Conservation (phyloP, 2,329 filamentous ascomycete genomes). For the Colletotrichum cuscutae region DNA sequence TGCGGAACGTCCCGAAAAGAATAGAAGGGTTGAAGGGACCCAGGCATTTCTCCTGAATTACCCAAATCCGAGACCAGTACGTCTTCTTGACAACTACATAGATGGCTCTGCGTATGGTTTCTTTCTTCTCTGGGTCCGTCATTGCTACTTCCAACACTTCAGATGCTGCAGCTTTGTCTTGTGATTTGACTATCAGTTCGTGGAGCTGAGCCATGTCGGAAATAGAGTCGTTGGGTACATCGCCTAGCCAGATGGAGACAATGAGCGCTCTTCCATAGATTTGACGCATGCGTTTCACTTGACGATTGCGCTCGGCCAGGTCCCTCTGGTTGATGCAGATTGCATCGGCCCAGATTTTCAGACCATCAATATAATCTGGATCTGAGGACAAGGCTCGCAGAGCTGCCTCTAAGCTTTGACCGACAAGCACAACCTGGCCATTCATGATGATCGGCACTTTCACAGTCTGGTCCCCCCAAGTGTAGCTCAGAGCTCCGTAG, state of each 20-base stretch:
- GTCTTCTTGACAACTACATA: conserved; percentile 7
- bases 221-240: conserved; percentile 10
- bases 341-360: conserved; percentile 36
- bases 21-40: conserved; percentile 23
- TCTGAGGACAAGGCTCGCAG: conserved; percentile 22
- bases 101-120: neutral
- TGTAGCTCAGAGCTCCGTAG: conserved; percentile 23
- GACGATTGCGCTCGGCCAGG: conserved; percentile 29
- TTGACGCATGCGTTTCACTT: conserved; percentile 35
- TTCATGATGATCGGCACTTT: conserved; percentile 15
- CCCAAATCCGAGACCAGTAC: conserved; percentile 25
- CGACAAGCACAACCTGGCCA: conserved; percentile 10
- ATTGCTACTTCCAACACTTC: neutral
- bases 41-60: conserved; percentile 27
- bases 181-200: conserved; percentile 5
- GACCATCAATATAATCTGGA: conserved; percentile 14
- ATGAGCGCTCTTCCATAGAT: conserved; percentile 33
- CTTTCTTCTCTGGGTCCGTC: neutral
- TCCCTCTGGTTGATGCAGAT: conserved; percentile 38
- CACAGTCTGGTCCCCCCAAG: conserved; percentile 19
- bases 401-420: conserved; percentile 18
- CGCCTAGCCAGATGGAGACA: conserved; percentile 33
- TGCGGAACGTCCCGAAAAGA: conserved; percentile 23
- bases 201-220: conserved; percentile 25
- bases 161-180: neutral